Evolutionary conservation across 225 moss, liverwort and hornwort species (phyloP), one percentile per base, ranked within the genome.

Genomic region (Marchantia polymorpha): DNA sequence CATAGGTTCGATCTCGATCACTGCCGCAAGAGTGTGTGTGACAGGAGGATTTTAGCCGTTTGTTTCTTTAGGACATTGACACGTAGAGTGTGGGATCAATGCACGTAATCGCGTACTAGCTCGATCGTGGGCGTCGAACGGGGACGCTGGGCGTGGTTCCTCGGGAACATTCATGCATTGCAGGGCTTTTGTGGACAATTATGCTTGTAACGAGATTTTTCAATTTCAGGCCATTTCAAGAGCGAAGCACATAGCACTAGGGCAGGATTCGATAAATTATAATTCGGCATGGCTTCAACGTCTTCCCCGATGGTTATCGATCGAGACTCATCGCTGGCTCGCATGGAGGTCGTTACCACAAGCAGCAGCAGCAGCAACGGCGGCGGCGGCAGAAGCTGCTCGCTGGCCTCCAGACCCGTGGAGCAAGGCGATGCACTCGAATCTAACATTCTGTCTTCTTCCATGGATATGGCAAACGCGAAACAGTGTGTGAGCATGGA

Each of bases 401-500:
- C 47, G 46, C 46, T 23, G 64, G 20, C 46, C 17, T 46, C 69
- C 26, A 29, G 39, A 20, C 7, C 46, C 20, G 6, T 20, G 19
- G 7, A 3, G 27, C 46, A 48, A 10, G 47, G 46, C 20, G 46
- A 6, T 19, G 10, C 20, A 22, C 19, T 69, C 8, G 47, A 29
- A 69, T 69, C 27, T 17, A 69, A 69, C 69, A 69, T 46, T 19
- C 46, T 69, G 69, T 69, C 69, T 69, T 47, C 69, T 69, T 69
- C 69, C 52, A 51, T 72, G 72, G 72, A 72, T 46, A 72, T 52
- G 10, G 52, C 23, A 51, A 72, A 3, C 51, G 72, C 51, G n/a
- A 25, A 25, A n/a, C n/a, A 72, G 9, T 14, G 12, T 39, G n/a
- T 23, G 82, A 77, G 77, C 77, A n/a, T 77, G 53, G 79, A 87